These are phyloP conservation scores for Rhizophora apiculata DNA, from an alignment of 345 rosid genomes.

Conservation along the genomic window DNA sequence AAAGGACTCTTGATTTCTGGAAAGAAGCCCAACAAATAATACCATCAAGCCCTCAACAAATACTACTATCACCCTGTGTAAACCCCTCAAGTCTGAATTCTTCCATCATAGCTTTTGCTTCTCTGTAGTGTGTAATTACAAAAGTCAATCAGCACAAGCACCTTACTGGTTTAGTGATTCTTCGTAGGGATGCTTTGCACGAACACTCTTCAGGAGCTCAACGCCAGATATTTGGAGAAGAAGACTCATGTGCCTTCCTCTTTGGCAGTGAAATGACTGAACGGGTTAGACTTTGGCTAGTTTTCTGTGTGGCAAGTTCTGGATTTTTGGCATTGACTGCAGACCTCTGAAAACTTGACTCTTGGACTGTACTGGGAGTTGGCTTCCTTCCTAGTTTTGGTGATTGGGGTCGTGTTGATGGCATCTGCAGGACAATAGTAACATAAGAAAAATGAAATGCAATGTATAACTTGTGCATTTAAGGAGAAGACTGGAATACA, in stretches of 20 bases:
- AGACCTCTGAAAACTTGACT: conserved; percentile 35
- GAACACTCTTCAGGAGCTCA: conserved; percentile 16
- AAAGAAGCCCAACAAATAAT: conserved; percentile 1
- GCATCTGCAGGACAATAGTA: conserved; percentile 38
- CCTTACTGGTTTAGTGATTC: conserved; percentile 1
- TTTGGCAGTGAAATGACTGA: conserved; percentile 32
- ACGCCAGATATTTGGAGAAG: conserved; percentile 61
- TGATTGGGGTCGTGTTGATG: conserved; percentile 35
- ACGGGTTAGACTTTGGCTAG: conserved; percentile 29
- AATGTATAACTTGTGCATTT: conserved; percentile 19
- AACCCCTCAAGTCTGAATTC: not conserved
- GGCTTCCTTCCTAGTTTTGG: conserved; percentile 51
- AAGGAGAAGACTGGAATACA: not conserved
- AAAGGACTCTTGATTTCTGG: not conserved
- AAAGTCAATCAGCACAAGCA: conserved; percentile 2
- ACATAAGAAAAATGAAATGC: not conserved
- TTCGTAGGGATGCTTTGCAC: not conserved
- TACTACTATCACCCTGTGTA: not conserved
- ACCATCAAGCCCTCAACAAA: not conserved
- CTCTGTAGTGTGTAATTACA: conserved; percentile 17
- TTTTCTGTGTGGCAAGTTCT: conserved; percentile 32
- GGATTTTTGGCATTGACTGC: conserved; percentile 30
- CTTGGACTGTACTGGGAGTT: conserved; percentile 24
- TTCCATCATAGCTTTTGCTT: not conserved
- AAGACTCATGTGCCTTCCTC: conserved; percentile 54